These are phyloP conservation scores for Penicillium cataractarum DNA, from an alignment of 495 filamentous ascomycete genomes.

Conservation along the genomic window DNA sequence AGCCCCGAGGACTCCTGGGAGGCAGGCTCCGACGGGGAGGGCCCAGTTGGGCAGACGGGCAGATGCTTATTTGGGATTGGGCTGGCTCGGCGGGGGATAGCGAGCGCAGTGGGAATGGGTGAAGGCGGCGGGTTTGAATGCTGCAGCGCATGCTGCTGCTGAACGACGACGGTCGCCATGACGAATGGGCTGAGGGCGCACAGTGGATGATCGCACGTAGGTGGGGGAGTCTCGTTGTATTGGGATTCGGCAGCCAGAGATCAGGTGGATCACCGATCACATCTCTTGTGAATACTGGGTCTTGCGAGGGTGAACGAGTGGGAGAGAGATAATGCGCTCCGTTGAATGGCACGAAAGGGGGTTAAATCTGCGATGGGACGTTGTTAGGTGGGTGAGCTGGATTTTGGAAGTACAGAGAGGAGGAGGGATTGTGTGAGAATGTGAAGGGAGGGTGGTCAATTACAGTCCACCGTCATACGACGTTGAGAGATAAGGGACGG, in stretches of 20 bases:
- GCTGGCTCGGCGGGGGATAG: constrained; percentile 48
- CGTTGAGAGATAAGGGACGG: constrained; percentile 10
- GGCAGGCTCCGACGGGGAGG: constrained; percentile 59
- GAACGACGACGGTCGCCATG: constrained; percentile 58
- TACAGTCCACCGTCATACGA: constrained; percentile 13
- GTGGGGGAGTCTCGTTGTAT: constrained; percentile 6
- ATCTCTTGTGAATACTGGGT: constrained; percentile 13
- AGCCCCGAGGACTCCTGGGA: constrained; percentile 48
- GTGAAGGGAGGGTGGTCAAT: constrained; percentile 1
- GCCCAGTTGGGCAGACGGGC: constrained; percentile 79
- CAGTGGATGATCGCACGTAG: constrained; percentile 6
- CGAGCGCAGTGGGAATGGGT: constrained; percentile 41
- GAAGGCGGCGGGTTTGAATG: constrained; percentile 51
- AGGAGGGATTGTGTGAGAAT: constrained; percentile 6
- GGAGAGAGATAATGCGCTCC: neutral
- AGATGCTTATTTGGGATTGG: constrained; percentile 91
- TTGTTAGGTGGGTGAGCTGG: neutral
- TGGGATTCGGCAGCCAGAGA: constrained; percentile 14
- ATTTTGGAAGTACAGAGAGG: neutral
- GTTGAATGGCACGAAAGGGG: neutral
- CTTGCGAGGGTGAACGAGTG: neutral
- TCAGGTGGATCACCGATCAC: constrained; percentile 14
- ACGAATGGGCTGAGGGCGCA: constrained; percentile 13
- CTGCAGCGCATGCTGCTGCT: constrained; percentile 49
- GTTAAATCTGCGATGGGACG: neutral